Percentiles rank a stretch among this genome's conserved stretches.
Conservation (phyloP, 2,329 filamentous ascomycete genomes). For the Ophiostoma sp. region DNA sequence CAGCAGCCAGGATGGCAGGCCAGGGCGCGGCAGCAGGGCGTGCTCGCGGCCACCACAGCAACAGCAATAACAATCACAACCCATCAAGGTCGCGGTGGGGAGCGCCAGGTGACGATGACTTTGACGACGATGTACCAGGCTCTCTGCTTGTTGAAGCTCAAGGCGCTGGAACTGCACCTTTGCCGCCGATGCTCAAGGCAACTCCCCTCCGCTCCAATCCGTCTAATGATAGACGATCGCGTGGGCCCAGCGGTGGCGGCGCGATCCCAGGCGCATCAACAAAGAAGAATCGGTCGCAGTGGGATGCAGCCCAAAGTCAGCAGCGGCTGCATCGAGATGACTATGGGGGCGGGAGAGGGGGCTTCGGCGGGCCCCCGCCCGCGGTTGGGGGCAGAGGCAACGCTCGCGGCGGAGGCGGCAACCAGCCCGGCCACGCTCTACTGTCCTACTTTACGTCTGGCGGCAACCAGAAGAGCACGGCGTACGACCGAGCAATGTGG, state of each 20-base stretch:
- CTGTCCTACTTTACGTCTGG: conserved; percentile 25
- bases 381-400: background rate
- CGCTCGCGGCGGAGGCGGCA: background rate
- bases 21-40: background rate
- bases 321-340: conserved; percentile 44
- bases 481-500: conserved; percentile 77
- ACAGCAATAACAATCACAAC: background rate
- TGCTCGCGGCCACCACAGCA: background rate
- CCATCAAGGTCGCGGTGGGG: conserved; percentile 25
- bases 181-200: conserved; percentile 28
- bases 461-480: conserved; percentile 29
- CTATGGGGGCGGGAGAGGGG: conserved; percentile 27
- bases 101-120: conserved; percentile 39
- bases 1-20: background rate
- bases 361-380: conserved; percentile 28
- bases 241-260: conserved; percentile 5
- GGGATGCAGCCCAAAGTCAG: conserved; percentile 50
- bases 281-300: conserved; percentile 45
- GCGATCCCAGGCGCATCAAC: conserved; percentile 41
- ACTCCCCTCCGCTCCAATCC: conserved; percentile 25
- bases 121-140: conserved; percentile 58
- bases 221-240: conserved; percentile 11
- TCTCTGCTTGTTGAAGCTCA: conserved; percentile 55
- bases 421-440: conserved; percentile 23
- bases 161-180: conserved; percentile 7